Percentiles rank a stretch among this genome's conserved stretches.
Conservation (phyloP, 129 eudicot genomes). For the Lonicera japonica region DNA sequence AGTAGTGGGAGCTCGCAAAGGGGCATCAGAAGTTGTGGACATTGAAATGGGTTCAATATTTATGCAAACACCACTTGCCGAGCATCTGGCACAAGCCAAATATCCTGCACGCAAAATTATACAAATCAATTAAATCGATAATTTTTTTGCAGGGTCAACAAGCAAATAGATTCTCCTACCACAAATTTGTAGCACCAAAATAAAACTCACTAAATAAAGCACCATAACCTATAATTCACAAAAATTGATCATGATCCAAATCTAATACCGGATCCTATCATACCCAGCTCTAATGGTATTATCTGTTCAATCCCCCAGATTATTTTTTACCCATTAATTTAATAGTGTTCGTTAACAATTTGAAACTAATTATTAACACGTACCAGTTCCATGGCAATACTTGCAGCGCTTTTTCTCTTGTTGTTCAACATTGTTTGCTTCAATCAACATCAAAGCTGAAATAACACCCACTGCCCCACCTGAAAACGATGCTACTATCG, state of each 20-base stretch:
- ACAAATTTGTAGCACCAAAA: too few species aligned
- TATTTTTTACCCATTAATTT: too few species aligned
- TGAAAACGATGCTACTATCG: constrained; percentile 93
- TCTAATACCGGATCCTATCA: too few species aligned
- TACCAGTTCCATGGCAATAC: constrained; percentile 97
- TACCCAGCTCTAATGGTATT: too few species aligned
- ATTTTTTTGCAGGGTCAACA: neutral
- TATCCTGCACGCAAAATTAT: constrained; percentile 41
- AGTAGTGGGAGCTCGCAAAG: constrained; percentile 72
- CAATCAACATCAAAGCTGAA: constrained; percentile 88
- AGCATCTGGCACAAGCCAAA: constrained; percentile 94
- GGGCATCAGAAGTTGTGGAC: constrained; percentile 46
- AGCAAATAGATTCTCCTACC: too few species aligned
- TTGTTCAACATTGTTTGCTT: constrained; percentile 78
- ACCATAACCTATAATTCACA: too few species aligned
- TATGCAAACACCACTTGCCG: constrained; percentile 81
- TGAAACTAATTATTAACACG: neutral
- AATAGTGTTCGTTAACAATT: too few species aligned
- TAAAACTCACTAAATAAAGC: too few species aligned
- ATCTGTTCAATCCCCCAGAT: too few species aligned
- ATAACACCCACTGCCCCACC: constrained; percentile 99
- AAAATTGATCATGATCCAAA: too few species aligned
- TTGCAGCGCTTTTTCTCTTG: constrained; percentile 98
- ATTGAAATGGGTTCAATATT: constrained; percentile 72
- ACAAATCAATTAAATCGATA: neutral